Conservation (phyloP, 768 basidiomycete species). For the Russula sp. region DNA sequence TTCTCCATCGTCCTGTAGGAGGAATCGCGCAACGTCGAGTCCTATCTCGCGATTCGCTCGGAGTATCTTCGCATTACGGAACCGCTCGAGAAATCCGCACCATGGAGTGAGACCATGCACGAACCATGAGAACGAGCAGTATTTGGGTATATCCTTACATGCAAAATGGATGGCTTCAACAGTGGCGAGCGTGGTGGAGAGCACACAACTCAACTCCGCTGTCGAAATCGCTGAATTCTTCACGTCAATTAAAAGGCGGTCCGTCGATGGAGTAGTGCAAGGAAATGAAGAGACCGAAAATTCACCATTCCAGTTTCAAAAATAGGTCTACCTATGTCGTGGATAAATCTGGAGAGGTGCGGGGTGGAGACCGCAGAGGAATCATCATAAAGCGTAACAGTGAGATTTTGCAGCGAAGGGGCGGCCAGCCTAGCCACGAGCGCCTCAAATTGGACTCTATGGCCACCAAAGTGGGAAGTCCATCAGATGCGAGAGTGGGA, state of each 20-base stretch:
- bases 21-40: background rate
- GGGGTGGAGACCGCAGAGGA: background rate
- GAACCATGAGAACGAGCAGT: too few relatives aligned
- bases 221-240: too few relatives aligned
- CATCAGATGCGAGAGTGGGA: background rate
- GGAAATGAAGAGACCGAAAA: accelerated
- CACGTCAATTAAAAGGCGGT: background rate
- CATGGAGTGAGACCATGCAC: background rate
- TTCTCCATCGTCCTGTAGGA: background rate
- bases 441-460: background rate
- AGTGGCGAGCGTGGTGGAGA: too few relatives aligned
- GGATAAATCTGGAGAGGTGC: background rate
- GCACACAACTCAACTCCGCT: too few relatives aligned
- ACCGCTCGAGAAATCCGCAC: background rate
- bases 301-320: background rate
- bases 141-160: background rate
- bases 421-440: background rate
- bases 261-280: background rate
- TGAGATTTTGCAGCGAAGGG: background rate
- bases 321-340: too few relatives aligned
- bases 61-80: background rate
- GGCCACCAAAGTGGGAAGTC: background rate
- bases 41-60: background rate
- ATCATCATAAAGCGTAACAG: background rate
- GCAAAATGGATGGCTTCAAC: too few relatives aligned